phyloP scores from a whole-genome alignment of 345 rosid genomes.

The Eutrema japonicum region DNA sequence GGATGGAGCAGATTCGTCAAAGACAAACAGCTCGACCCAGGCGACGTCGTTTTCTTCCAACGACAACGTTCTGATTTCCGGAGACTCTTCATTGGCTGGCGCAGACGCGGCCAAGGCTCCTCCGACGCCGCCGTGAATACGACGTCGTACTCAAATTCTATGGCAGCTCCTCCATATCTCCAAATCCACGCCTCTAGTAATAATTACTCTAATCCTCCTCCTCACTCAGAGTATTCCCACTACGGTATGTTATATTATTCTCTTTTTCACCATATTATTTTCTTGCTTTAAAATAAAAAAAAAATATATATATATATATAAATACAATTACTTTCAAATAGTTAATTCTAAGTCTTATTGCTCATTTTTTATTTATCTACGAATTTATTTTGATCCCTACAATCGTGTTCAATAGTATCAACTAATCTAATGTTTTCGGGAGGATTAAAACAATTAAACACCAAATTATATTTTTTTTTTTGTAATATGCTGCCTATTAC shows the following conservation, averaged over 20 bases:
- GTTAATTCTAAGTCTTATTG: neutral
- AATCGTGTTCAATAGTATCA: neutral
- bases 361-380: neutral
- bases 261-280: neutral
- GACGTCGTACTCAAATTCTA: slow-evolving; percentile 22
- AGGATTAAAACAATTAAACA: slow-evolving; percentile 25
- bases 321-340: neutral
- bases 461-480: neutral
- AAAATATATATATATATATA: neutral
- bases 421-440: slow-evolving; percentile 23
- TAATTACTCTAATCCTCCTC: slow-evolving; percentile 37
- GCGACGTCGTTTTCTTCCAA: slow-evolving; percentile 70
- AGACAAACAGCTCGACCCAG: slow-evolving; percentile 80
- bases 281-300: neutral
- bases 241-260: slow-evolving; percentile 31
- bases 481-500: slow-evolving; percentile 7
- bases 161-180: slow-evolving; percentile 31
- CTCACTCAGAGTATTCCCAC: slow-evolving; percentile 37
- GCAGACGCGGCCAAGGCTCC: slow-evolving; percentile 49
- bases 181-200: slow-evolving; percentile 15
- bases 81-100: slow-evolving; percentile 75
- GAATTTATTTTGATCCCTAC: neutral
- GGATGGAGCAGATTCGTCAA: slow-evolving; percentile 94
- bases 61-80: slow-evolving; percentile 56
- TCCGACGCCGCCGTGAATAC: slow-evolving; percentile 14